Evolutionary conservation across 2,329 filamentous ascomycete genomes (phyloP).

Genomic region (Ophiostoma ips): DNA sequence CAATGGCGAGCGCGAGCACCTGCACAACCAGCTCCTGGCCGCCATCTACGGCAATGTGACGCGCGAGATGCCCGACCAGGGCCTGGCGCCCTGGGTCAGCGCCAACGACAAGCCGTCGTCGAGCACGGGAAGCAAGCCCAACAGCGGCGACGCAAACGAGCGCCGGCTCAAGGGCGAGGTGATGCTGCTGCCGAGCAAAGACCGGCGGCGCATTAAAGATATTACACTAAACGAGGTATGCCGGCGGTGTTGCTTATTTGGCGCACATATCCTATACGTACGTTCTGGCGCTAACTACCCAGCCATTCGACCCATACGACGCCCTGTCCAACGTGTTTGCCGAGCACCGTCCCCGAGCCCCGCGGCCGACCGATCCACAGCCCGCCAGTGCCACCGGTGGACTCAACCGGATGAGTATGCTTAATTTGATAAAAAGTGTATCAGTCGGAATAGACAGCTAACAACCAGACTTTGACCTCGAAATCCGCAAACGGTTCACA

Average conservation of each 20-base stretch:
- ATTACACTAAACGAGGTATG: constrained; percentile 47
- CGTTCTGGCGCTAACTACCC: neutral
- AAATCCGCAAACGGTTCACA: constrained; percentile 51
- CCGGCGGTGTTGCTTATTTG: constrained; percentile 18
- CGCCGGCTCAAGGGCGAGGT: constrained; percentile 53
- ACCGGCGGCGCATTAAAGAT: constrained; percentile 54
- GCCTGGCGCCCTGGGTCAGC: constrained; percentile 57
- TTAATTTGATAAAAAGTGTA: too few species aligned
- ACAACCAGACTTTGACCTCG: constrained; percentile 46
- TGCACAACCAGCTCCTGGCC: constrained; percentile 54
- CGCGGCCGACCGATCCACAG: constrained; percentile 36
- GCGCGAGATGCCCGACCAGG: constrained; percentile 52
- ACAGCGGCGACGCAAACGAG: constrained; percentile 52
- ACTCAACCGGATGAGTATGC: constrained; percentile 66
- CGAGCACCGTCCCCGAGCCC: constrained; percentile 32
- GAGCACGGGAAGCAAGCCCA: constrained; percentile 43
- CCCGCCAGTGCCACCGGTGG: constrained; percentile 53
- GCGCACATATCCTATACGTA: neutral
- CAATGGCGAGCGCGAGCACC: constrained; percentile 41
- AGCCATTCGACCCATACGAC: constrained; percentile 41
- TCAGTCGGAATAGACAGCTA: neutral
- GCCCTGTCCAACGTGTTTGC: constrained; percentile 37
- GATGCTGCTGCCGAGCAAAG: constrained; percentile 54
- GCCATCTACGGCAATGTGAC: constrained; percentile 57
- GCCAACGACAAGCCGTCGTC: constrained; percentile 53